phyloP scores from a whole-genome alignment of 106 monocot genomes.

The Allium sativum region DNA sequence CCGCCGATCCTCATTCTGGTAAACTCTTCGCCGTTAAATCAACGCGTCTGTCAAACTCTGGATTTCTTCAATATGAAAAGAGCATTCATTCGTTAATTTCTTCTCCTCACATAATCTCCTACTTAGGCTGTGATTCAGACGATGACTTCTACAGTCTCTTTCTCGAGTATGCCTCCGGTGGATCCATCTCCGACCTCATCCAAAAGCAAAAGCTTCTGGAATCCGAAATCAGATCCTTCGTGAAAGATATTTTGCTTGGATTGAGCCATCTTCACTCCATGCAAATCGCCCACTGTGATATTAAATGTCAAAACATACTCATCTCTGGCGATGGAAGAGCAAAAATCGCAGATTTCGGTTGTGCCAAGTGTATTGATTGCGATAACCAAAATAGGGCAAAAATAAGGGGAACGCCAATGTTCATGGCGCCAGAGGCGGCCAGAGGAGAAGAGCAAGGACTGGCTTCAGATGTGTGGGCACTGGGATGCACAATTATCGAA shows the following conservation, averaged over 20 bases:
- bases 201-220: conserved; percentile 21
- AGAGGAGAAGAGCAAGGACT: conserved; percentile 45
- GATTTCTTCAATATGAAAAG: conserved; percentile 16
- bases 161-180: conserved; percentile 57
- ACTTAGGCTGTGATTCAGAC: conserved; percentile 30
- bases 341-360: conserved; percentile 13
- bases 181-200: conserved; percentile 45
- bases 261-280: conserved; percentile 37
- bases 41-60: conserved; percentile 13
- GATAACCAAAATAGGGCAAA: background rate
- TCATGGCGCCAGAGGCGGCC: conserved; percentile 71
- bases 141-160: conserved; percentile 35
- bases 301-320: conserved; percentile 60
- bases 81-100: conserved; percentile 19
- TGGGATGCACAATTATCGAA: conserved; percentile 53
- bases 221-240: conserved; percentile 2
- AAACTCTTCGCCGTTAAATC: conserved; percentile 38
- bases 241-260: conserved; percentile 31
- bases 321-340: conserved; percentile 28
- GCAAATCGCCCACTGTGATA: conserved; percentile 63
- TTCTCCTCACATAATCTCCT: conserved; percentile 21
- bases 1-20: background rate
- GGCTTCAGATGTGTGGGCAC: conserved; percentile 63
- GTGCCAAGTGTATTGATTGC: background rate
- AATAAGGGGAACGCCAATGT: conserved; percentile 35